These are phyloP conservation scores for Solanum hybrid DNA, from an alignment of 305 asterid species.

Conservation along the genomic window DNA sequence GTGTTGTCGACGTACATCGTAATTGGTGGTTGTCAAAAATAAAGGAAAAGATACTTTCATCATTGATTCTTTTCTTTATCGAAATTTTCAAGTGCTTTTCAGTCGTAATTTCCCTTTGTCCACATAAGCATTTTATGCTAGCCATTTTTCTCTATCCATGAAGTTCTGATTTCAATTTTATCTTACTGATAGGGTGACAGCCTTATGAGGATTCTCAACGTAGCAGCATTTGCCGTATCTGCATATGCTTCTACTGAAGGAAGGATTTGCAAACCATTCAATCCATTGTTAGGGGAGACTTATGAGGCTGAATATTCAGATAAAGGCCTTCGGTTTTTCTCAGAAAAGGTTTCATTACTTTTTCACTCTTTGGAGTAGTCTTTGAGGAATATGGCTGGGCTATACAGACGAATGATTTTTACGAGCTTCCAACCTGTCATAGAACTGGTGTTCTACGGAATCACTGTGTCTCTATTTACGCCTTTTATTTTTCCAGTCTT, in stretches of 20 bases:
- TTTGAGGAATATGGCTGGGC: not conserved
- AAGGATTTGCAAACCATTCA: constrained; percentile 93
- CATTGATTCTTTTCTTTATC: not conserved
- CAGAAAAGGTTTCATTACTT: constrained; percentile 64
- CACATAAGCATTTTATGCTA: not conserved
- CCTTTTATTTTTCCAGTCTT: not conserved
- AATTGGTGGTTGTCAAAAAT: not conserved
- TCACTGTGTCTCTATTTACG: not conserved
- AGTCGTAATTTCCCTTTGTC: not conserved
- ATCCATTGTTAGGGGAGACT: constrained; percentile 96
- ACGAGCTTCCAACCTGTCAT: not conserved
- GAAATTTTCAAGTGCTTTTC: not conserved
- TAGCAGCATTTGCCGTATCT: constrained; percentile 99
- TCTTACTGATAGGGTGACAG: constrained; percentile 59
- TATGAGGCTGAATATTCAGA: constrained; percentile 95
- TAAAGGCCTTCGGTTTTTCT: constrained; percentile 82
- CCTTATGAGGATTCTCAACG: constrained; percentile 91
- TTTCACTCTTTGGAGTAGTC: not conserved
- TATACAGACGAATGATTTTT: not conserved
- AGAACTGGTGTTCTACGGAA: not conserved
- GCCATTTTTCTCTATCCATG: not conserved
- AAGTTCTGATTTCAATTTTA: not conserved
- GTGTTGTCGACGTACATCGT: not conserved
- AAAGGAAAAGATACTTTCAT: not conserved
- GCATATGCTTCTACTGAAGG: constrained; percentile 96